Base-by-base conservation (phyloP, 768 basidiomycete genomes). In the Termitomyces sp. region DNA sequence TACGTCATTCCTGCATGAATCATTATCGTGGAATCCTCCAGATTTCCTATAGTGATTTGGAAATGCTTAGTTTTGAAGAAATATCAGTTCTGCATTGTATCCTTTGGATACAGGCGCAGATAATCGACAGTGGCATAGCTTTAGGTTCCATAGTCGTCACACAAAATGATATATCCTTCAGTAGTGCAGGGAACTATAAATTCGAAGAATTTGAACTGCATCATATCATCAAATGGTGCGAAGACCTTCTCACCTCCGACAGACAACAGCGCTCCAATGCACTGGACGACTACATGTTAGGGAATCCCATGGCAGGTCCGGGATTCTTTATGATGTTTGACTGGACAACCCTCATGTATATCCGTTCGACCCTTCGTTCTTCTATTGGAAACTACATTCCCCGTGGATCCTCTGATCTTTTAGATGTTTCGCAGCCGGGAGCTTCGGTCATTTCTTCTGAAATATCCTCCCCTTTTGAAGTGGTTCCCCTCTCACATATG, bases 41-140 rank as follows among this genome's bases (percentile, higher is more conserved):
- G 20, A 65, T 78, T 24, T 73, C 75, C 3, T 69, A 74, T 44
- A 72, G 81, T 9, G 79, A 84, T 26, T 69, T 90, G 13, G 64
- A 64, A 4, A 65, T 67, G n/a, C 70, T 68, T 51, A 78, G 80
- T 26, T 85, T 83, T 62, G 92, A 94, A 74, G 90, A 92, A 63
- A 66, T 89, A 6, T 81, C 87, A 0, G 75, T 88, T 8, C 75
- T 82, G 51, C 77, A 78, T 60, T 77, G 81, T 20, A 72, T 76
- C n/a, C 71, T 92, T 6, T 86, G 84, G 78, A 81, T 75, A 1
- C 90, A 93, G 64, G 66, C 85, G 22, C 84, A 88, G 57, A 77
- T 91, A 22, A 69, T 92, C 41, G 75, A 76, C 39, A 86, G 83
- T 62, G 92, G 91, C 1, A 63, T 92, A 15, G 79, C 81, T 0